Evolutionary conservation across 768 basidiomycete species (phyloP).

Genomic region (Naganishia antarctica): DNA sequence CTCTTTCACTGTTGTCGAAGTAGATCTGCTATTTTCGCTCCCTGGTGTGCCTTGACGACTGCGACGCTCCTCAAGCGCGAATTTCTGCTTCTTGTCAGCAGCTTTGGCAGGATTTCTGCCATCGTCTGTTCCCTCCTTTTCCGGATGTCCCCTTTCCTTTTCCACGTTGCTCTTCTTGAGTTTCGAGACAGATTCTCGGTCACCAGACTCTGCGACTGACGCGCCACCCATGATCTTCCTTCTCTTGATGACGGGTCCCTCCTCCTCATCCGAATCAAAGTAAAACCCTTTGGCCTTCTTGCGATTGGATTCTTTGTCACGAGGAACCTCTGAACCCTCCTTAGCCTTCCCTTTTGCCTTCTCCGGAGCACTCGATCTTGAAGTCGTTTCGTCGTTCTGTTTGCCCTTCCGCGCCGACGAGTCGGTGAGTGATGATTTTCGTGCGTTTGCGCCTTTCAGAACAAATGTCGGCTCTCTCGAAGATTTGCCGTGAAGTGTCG

Average conservation of each 20-base stretch:
- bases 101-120: slow-evolving; percentile 21
- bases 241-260: slow-evolving; percentile 14
- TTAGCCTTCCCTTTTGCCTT: slow-evolving; percentile 5
- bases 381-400: slow-evolving; percentile 24
- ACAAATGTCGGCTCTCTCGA: neutral
- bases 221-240: slow-evolving; percentile 14
- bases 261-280: slow-evolving; percentile 21
- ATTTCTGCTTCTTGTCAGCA: slow-evolving; percentile 23
- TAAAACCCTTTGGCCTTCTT: neutral
- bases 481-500: neutral
- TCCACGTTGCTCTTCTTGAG: neutral
- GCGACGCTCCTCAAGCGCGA: slow-evolving; percentile 3
- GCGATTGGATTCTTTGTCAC: neutral
- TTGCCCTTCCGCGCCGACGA: neutral
- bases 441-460: neutral
- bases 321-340: neutral
- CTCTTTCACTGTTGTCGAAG: neutral
- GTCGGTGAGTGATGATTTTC: neutral
- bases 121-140: slow-evolving; percentile 15
- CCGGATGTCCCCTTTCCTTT: neutral
- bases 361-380: neutral
- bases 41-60: slow-evolving; percentile 11
- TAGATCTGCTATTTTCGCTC: slow-evolving; percentile 12
- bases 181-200: neutral
- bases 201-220: neutral